phyloP scores from a whole-genome alignment of 805 yeast species.

The Pichia eremophila region DNA sequence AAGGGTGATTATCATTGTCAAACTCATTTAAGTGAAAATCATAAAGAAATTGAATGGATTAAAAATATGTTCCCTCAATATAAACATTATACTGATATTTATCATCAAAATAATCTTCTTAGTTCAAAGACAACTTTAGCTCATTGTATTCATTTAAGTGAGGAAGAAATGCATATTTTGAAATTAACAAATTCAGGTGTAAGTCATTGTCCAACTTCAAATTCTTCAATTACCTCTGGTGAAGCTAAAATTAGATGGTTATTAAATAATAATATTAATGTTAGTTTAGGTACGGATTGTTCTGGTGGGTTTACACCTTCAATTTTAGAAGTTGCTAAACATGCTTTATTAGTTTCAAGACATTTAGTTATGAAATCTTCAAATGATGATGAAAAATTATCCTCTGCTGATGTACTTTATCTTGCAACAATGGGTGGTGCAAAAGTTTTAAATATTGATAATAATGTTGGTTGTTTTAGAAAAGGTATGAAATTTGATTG shows the following conservation, averaged over 20 bases:
- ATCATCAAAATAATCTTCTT: constrained; percentile 53
- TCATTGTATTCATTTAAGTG: constrained; percentile 73
- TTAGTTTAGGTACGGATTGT: constrained; percentile 73
- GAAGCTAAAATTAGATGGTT: constrained; percentile 74
- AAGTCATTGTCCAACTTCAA: constrained; percentile 90
- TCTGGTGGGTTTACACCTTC: constrained; percentile 71
- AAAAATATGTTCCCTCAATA: constrained; percentile 61
- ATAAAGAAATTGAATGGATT: constrained; percentile 68
- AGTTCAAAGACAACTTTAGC: constrained; percentile 69
- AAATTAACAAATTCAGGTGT: constrained; percentile 54
- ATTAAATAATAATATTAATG: constrained; percentile 56
- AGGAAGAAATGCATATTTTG: constrained; percentile 53
- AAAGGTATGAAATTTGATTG: constrained; percentile 78
- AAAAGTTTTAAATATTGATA: constrained; percentile 48
- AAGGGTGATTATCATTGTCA: constrained; percentile 57
- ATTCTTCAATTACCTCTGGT: constrained; percentile 81
- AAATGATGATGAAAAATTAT: constrained; percentile 38
- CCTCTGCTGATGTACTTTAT: constrained; percentile 63
- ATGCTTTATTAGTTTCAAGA: constrained; percentile 63
- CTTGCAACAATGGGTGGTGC: constrained; percentile 92
- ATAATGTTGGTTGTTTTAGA: constrained; percentile 58
- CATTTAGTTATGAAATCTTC: constrained; percentile 53
- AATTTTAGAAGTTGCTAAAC: constrained; percentile 55
- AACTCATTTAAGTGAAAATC: constrained; percentile 85
- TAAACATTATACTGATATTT: constrained; percentile 65